phyloP scores from a whole-genome alignment of 352 stramenopile species.

The Pythium coloratum region DNA sequence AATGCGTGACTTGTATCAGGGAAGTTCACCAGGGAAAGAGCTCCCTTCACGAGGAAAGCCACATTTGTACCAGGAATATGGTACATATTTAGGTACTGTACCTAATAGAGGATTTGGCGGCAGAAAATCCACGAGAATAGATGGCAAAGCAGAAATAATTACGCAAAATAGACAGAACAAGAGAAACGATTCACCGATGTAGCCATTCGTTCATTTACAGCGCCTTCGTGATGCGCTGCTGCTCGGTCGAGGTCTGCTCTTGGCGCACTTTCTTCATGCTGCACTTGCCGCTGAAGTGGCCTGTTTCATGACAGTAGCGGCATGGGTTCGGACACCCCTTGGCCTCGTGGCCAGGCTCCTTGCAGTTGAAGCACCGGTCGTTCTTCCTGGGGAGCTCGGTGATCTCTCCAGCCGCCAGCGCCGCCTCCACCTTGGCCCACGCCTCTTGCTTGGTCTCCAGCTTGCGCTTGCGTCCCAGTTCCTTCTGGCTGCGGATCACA shows the following conservation, averaged over 20 bases:
- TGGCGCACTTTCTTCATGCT: slow-evolving; percentile 60
- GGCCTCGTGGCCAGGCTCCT: slow-evolving; percentile 74
- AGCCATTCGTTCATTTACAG: slow-evolving; percentile 23
- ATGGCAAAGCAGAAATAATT: slow-evolving; percentile 1
- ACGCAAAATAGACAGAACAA: slow-evolving; percentile 3
- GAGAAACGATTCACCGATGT: not conserved
- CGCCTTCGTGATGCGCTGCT: slow-evolving; percentile 64
- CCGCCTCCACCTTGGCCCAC: slow-evolving; percentile 52
- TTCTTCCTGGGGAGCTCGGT: slow-evolving; percentile 40
- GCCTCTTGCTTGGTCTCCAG: slow-evolving; percentile 63
- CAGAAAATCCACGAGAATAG: slow-evolving; percentile 2
- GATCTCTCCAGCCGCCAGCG: slow-evolving; percentile 50
- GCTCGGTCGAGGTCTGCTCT: slow-evolving; percentile 45
- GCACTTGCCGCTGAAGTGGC: slow-evolving; percentile 78
- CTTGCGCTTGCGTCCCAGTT: slow-evolving; percentile 69
- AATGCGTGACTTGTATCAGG: slow-evolving; percentile 1
- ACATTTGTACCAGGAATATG: slow-evolving; percentile 22
- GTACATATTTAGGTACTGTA: slow-evolving; percentile 2
- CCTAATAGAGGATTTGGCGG: not conserved
- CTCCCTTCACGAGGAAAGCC: slow-evolving; percentile 18
- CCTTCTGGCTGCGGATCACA: slow-evolving; percentile 73
- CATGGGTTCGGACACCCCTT: slow-evolving; percentile 74
- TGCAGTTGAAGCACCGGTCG: slow-evolving; percentile 85
- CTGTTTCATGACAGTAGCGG: slow-evolving; percentile 74
- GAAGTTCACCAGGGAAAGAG: not conserved